phyloP scores from a whole-genome alignment of 768 basidiomycete genomes.

The Leucocoprinus sp. region DNA sequence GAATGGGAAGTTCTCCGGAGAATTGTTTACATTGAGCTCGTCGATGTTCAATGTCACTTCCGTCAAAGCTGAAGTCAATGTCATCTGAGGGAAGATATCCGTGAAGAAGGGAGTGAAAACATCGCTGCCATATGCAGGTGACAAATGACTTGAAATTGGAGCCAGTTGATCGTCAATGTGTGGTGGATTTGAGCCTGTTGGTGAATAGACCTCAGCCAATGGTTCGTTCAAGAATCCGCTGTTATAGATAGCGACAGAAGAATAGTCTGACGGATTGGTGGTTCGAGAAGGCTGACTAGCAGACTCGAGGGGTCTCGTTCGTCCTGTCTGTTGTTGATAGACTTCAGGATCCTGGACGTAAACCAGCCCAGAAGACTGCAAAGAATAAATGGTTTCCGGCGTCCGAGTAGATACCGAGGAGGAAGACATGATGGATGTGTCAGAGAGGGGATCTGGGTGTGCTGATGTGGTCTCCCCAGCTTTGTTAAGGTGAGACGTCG shows the following conservation, averaged over 20 bases:
- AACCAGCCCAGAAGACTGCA: neutral
- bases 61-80: slow-evolving; percentile 1
- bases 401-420: slow-evolving; percentile 5
- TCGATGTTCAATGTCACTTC: slow-evolving; percentile 29
- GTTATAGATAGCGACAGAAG: neutral
- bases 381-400: neutral
- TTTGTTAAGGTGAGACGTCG: neutral
- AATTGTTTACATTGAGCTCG: slow-evolving; percentile 6
- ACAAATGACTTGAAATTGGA: slow-evolving; percentile 30
- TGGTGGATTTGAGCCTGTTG: slow-evolving; percentile 18
- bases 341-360: slow-evolving; percentile 7
- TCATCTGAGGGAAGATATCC: slow-evolving; percentile 24
- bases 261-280: neutral
- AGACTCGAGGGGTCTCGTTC: neutral
- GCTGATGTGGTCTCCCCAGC: neutral
- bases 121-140: slow-evolving; percentile 32
- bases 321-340: slow-evolving; percentile 4
- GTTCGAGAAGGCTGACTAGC: neutral
- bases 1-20: slow-evolving; percentile 4
- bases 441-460: slow-evolving; percentile 1
- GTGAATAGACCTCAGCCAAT: slow-evolving; percentile 7
- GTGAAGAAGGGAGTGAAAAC: slow-evolving; percentile 38
- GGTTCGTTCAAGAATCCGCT: neutral
- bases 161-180: slow-evolving; percentile 19
- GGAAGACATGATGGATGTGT: slow-evolving; percentile 4